Base-by-base conservation (phyloP, 1,284 basidiomycete species). In the Sporisorium sorghi region DNA sequence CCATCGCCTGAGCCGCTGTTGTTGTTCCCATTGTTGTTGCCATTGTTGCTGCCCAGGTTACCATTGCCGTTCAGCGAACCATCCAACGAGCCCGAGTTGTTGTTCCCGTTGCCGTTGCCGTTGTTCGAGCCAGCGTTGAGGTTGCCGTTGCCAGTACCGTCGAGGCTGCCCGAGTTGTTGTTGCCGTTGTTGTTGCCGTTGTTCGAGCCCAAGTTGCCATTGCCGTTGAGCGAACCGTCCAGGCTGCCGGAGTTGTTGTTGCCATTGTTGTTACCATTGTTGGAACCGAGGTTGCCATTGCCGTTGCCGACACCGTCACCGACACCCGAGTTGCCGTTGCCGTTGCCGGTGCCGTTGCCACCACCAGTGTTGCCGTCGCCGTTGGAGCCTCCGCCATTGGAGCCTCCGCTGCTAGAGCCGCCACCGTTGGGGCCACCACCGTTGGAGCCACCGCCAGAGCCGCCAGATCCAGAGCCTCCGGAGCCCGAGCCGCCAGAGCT, bases 31-130 rank as follows among this genome's bases (percentile, higher is more conserved):
- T 69, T 64, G 30, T 49, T 10, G 42, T 59, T 52, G 5, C 67
- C 67, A 17, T 70, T 69, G 51, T 23, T n/a, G 24, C 50, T 50
- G n/a, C 66, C 66, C 4, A 28, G 10, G 32, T 69, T 69, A 15
- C 21, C 23, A 40, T 62, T 69, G 2, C 66, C 55, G 39, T 50
- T 48, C 32, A 19, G 24, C 50, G 21, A 58, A 6, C 64, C 64
- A 35, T 67, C 43, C 9, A 24, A 21, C 8, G 44, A 28, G 12
- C 65, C 65, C 2, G 54, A 48, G 32, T 61, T 61, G 49, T 24
- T 23, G 40, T 58, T 62, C 14, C 65, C 65, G 21, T 68, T 68
- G 15, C 48, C 12, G 37, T 40, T 44, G 28, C 63, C 63, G 40
- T 59, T 67, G 64, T 39, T 39, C 12, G n/a, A 21, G 9, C 51